Conservation (phyloP, 106 monocot species). For the Acorus gramineus region DNA sequence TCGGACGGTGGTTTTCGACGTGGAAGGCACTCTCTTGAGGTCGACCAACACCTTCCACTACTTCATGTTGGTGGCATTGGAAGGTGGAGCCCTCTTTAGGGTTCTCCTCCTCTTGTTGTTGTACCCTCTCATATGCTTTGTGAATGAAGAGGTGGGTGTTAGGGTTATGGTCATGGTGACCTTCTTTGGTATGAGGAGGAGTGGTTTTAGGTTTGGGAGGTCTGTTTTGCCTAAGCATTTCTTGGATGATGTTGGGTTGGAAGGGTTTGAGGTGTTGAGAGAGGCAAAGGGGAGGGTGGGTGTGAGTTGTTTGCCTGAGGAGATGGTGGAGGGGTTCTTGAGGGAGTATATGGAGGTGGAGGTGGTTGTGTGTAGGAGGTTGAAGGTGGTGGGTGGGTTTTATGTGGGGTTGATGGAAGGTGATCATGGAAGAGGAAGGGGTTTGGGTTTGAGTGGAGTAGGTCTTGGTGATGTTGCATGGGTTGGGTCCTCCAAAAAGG, state of each 20-base stretch:
- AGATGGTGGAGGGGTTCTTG: conserved; percentile 63
- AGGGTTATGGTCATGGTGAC: conserved; percentile 46
- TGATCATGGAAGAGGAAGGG: not conserved
- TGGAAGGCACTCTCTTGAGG: conserved; percentile 48
- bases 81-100: conserved; percentile 48
- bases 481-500: conserved; percentile 17
- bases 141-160: conserved; percentile 14
- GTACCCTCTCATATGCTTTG: conserved; percentile 34
- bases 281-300: conserved; percentile 32
- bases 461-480: not conserved
- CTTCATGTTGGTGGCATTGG: conserved; percentile 82
- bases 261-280: conserved; percentile 37
- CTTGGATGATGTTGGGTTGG: conserved; percentile 40
- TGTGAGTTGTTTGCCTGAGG: conserved; percentile 40
- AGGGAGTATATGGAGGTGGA: conserved; percentile 47
- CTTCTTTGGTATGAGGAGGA: conserved; percentile 42
- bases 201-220: conserved; percentile 32
- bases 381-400: conserved; percentile 43
- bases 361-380: conserved; percentile 50
- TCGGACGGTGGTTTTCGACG: conserved; percentile 34
- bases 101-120: conserved; percentile 47
- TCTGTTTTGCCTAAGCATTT: conserved; percentile 59
- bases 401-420: conserved; percentile 33
- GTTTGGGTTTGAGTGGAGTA: conserved; percentile 8
- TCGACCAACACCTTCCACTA: conserved; percentile 55